Percentiles rank a stretch among this genome's conserved stretches.
Conservation (phyloP, 2,329 filamentous ascomycete genomes). For the Fusarium abutilonis region DNA sequence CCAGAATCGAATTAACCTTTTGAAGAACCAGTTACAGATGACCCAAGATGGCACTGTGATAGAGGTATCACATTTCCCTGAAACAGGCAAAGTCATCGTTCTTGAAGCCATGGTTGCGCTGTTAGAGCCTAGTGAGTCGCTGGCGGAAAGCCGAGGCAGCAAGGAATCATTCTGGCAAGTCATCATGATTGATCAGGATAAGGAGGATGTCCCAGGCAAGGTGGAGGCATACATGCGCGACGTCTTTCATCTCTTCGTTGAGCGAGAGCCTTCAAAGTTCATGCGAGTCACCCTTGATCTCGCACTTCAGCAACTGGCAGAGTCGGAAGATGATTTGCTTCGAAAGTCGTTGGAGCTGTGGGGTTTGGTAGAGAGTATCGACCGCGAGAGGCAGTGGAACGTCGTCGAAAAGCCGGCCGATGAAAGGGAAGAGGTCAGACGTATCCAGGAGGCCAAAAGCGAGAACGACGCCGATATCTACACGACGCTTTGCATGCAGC, state of each 20-base stretch:
- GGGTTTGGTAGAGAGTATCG: conserved; percentile 72
- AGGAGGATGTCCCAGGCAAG: conserved; percentile 67
- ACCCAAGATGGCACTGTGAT: conserved; percentile 61
- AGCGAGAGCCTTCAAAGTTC: conserved; percentile 68
- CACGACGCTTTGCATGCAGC: conserved; percentile 70
- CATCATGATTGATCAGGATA: conserved; percentile 69
- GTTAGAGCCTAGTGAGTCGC: conserved; percentile 51
- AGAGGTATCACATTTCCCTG: conserved; percentile 69
- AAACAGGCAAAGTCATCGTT: conserved; percentile 56
- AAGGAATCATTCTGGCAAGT: conserved; percentile 51
- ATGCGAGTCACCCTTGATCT: conserved; percentile 67
- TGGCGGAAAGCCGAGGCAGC: conserved; percentile 49
- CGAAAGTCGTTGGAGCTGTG: conserved; percentile 70
- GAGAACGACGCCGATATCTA: conserved; percentile 66
- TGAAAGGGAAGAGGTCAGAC: conserved; percentile 54
- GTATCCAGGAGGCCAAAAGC: conserved; percentile 60
- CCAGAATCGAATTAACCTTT: conserved; percentile 66
- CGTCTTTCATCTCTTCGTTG: conserved; percentile 66
- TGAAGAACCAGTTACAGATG: conserved; percentile 62
- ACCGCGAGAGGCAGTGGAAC: conserved; percentile 70
- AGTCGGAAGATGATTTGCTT: conserved; percentile 64
- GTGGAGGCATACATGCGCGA: conserved; percentile 70
- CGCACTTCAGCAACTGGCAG: conserved; percentile 58
- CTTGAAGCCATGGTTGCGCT: conserved; percentile 50
- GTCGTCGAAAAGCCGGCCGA: conserved; percentile 60